Evolutionary conservation across 768 basidiomycete species (phyloP).

Genomic region (Russula earlei): DNA sequence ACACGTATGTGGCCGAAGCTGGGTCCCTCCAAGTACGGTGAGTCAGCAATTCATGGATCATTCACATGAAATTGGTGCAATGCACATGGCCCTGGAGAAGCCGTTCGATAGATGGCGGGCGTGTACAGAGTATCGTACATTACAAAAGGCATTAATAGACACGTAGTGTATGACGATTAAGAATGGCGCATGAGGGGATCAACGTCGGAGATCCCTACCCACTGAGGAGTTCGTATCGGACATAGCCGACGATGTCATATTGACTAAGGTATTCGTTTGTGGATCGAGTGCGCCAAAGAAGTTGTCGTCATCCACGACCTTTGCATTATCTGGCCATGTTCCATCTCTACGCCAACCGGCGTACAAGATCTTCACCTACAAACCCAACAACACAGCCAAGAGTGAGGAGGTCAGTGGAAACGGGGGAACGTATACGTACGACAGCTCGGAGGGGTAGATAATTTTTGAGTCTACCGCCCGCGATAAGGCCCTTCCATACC

Average conservation of each 20-base stretch:
- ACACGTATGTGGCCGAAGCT: too few species aligned
- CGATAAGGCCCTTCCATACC: slow-evolving; percentile 54
- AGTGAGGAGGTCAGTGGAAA: not conserved
- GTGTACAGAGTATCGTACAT: not conserved
- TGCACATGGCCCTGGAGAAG: too few species aligned
- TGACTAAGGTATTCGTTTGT: not conserved
- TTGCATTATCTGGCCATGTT: slow-evolving; percentile 60
- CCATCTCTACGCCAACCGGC: slow-evolving; percentile 68
- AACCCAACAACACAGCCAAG: slow-evolving; percentile 17
- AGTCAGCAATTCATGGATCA: too few species aligned
- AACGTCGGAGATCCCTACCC: not conserved
- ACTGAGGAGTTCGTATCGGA: not conserved
- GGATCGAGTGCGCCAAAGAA: slow-evolving; percentile 14
- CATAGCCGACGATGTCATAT: too few species aligned
- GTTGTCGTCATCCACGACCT: slow-evolving; percentile 13
- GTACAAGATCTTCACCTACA: slow-evolving; percentile 63
- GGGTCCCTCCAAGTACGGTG: too few species aligned
- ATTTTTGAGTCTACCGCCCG: slow-evolving; percentile 49
- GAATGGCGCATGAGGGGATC: too few species aligned
- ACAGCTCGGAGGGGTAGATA: slow-evolving; percentile 54
- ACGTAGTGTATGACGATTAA: not conserved
- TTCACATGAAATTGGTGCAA: too few species aligned
- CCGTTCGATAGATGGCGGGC: too few species aligned
- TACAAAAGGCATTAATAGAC: not conserved
- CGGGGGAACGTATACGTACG: slow-evolving; percentile 34